Evolutionary conservation across 805 yeast genomes (phyloP).

Genomic region (Saccharomycodes ludwigii): DNA sequence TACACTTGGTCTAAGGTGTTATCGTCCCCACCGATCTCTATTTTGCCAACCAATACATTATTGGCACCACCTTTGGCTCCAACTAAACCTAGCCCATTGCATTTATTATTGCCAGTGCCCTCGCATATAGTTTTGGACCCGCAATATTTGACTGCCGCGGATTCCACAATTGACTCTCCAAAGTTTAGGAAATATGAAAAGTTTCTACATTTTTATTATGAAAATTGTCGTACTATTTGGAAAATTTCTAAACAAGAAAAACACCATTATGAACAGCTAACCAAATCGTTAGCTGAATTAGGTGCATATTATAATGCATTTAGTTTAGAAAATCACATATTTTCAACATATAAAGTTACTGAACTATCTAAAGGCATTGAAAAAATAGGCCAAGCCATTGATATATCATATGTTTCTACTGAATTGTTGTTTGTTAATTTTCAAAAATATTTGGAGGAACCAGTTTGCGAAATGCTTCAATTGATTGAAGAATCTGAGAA

Average conservation of each 20-base stretch:
- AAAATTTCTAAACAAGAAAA: conserved; percentile 17
- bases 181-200: conserved; percentile 17
- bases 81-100: conserved; percentile 42
- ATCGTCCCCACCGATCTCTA: conserved; percentile 39
- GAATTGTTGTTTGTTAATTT: conserved; percentile 30
- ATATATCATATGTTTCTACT: conserved; percentile 47
- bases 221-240: conserved; percentile 16
- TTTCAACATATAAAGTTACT: conserved; percentile 12
- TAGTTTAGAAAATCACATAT: conserved; percentile 31
- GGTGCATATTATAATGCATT: conserved; percentile 60
- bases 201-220: conserved; percentile 14
- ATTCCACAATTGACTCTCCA: conserved; percentile 21
- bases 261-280: conserved; percentile 37
- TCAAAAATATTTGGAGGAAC: conserved; percentile 26
- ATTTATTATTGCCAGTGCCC: conserved; percentile 52
- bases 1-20: conserved; percentile 73
- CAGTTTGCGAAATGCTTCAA: conserved; percentile 24
- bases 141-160: no score
- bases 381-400: conserved; percentile 76
- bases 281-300: conserved; percentile 59
- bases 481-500: conserved; percentile 23
- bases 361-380: conserved; percentile 48
- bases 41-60: conserved; percentile 39
- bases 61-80: conserved; percentile 55
- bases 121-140: conserved; percentile 20